Evolutionary conservation across 805 yeast species (phyloP).

Genomic region (Zygoascus bituminiphila): DNA sequence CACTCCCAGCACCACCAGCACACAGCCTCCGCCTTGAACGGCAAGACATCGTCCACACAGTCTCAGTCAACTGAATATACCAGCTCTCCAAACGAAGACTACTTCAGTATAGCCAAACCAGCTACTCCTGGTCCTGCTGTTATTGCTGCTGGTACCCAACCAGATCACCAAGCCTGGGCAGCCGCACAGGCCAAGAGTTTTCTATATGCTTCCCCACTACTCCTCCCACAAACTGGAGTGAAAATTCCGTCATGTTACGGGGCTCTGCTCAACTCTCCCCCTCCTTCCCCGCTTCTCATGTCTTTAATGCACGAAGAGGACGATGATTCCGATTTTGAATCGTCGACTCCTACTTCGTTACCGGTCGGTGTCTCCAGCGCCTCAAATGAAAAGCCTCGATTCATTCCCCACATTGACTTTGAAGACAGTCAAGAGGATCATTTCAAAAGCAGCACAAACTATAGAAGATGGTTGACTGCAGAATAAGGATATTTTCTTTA

Average conservation of each 20-base stretch:
- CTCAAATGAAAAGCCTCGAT: not conserved
- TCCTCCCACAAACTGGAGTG: slow-evolving; percentile 4
- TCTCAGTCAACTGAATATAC: not conserved
- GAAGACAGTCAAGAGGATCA: not conserved
- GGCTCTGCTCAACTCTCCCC: slow-evolving; percentile 7
- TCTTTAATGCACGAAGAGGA: not conserved
- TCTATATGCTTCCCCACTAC: slow-evolving; percentile 8
- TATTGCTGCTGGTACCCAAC: not conserved
- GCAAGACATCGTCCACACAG: not conserved
- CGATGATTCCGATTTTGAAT: slow-evolving; percentile 1
- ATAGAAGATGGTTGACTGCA: slow-evolving; percentile 14
- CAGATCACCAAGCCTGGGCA: too few relatives aligned
- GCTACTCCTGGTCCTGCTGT: not conserved
- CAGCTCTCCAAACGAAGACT: not conserved
- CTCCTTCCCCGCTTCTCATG: slow-evolving; percentile 11
- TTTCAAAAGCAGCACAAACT: slow-evolving; percentile 8
- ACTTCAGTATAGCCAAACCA: not conserved
- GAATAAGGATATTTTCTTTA: too few relatives aligned
- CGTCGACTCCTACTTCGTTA: not conserved
- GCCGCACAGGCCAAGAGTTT: not conserved
- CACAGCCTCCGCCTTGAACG: too few relatives aligned
- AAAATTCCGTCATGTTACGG: not conserved
- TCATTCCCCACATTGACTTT: not conserved
- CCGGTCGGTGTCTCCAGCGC: not conserved
- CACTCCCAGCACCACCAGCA: too few relatives aligned